Percentiles rank a stretch among this genome's conserved stretches.
These are phyloP conservation scores for Stemphylium lycopersici DNA, from an alignment of 2,329 filamentous ascomycete species.

Conservation along the genomic window DNA sequence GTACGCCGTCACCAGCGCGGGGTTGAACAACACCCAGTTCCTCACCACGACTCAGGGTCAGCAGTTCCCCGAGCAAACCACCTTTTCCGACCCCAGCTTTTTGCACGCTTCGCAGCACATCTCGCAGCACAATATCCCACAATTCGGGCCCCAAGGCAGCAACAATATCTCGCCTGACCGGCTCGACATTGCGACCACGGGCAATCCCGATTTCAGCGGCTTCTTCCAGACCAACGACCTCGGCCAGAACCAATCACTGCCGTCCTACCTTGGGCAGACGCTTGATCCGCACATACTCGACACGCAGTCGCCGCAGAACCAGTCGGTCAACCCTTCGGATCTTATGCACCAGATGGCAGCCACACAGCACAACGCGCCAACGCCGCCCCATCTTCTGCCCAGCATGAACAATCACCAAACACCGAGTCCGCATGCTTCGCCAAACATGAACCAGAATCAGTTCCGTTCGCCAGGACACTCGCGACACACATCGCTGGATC, in stretches of 20 bases:
- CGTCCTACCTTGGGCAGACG: slow-evolving; percentile 61
- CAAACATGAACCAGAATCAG: slow-evolving; percentile 58
- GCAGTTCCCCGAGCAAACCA: slow-evolving; percentile 50
- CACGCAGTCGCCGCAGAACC: slow-evolving; percentile 48
- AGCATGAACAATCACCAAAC: slow-evolving; percentile 59
- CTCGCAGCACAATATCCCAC: slow-evolving; percentile 63
- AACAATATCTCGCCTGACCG: slow-evolving; percentile 46
- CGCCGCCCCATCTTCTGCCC: slow-evolving; percentile 63
- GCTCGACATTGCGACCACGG: slow-evolving; percentile 41
- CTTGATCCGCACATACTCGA: slow-evolving; percentile 55
- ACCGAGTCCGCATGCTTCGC: slow-evolving; percentile 60
- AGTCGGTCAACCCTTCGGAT: slow-evolving; percentile 54
- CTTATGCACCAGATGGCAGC: slow-evolving; percentile 60
- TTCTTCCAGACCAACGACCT: slow-evolving; percentile 65
- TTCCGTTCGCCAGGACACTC: slow-evolving; percentile 64
- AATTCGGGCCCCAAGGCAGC: slow-evolving; percentile 49
- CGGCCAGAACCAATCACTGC: slow-evolving; percentile 61
- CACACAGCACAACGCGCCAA: slow-evolving; percentile 58
- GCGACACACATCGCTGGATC: slow-evolving; percentile 66
- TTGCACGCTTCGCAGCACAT: slow-evolving; percentile 47
- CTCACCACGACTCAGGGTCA: slow-evolving; percentile 56
- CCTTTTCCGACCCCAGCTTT: slow-evolving; percentile 52
- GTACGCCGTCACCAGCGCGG: slow-evolving; percentile 41
- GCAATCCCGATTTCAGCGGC: slow-evolving; percentile 47
- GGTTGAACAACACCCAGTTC: slow-evolving; percentile 45